Percentiles rank a stretch among this genome's conserved stretches.
Conservation (phyloP, 2,329 filamentous ascomycete species). For the Xylogone sp. region DNA sequence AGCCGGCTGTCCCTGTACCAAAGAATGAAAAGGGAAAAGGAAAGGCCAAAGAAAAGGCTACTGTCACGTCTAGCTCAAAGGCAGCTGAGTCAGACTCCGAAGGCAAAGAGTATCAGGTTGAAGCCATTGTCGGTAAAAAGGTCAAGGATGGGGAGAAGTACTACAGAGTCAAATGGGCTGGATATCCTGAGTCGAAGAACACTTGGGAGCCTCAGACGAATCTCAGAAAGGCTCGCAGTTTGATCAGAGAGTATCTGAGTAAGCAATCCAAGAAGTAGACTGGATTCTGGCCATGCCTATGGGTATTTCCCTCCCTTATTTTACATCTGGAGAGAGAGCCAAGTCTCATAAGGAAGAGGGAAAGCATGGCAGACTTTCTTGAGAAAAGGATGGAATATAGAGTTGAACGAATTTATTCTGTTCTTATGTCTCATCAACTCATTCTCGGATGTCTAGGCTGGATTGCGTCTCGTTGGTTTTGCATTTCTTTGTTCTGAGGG, state of each 20-base stretch:
- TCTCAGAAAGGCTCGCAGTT: constrained; percentile 6
- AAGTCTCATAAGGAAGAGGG: too few relatives aligned
- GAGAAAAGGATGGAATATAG: too few relatives aligned
- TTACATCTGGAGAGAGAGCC: too few relatives aligned
- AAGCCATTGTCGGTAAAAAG: constrained; percentile 10
- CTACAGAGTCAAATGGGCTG: constrained; percentile 14
- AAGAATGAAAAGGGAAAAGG: background rate
- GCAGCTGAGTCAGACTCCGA: background rate
- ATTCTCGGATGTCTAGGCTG: too few relatives aligned
- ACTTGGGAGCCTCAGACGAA: constrained; percentile 16
- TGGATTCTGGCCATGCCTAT: too few relatives aligned
- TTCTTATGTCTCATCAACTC: too few relatives aligned
- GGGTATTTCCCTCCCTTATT: too few relatives aligned
- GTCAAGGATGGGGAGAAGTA: constrained; percentile 1
- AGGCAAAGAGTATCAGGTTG: constrained; percentile 10
- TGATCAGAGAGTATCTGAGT: constrained; percentile 6
- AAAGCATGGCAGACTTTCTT: too few relatives aligned
- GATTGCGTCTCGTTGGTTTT: too few relatives aligned
- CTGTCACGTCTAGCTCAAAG: background rate
- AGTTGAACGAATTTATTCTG: too few relatives aligned
- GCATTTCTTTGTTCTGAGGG: too few relatives aligned
- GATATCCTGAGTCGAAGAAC: constrained; percentile 3
- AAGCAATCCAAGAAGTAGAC: too few relatives aligned
- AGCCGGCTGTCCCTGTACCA: background rate
- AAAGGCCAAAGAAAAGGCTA: background rate